Conservation (phyloP, 75 land plant genomes). For the Sequoia sempervirens region DNA sequence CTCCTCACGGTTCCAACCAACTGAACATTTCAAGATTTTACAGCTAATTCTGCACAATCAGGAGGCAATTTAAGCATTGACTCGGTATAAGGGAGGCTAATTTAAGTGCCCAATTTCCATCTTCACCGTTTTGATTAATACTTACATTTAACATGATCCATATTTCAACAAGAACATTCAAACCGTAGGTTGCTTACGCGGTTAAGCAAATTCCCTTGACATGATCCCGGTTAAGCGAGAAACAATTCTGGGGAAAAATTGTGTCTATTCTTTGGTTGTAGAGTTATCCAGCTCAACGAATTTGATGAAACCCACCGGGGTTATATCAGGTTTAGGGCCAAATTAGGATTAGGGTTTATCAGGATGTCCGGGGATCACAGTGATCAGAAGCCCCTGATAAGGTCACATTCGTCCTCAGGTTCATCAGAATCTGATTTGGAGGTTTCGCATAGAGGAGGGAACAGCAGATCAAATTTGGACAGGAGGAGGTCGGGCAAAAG, state of each 20-base stretch:
- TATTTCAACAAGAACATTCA: background rate
- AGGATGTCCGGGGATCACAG: slow-evolving; percentile 10
- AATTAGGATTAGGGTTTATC: background rate
- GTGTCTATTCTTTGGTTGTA: background rate
- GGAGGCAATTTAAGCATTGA: too few relatives aligned
- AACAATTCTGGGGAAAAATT: background rate
- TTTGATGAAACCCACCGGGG: background rate
- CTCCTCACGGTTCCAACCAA: background rate
- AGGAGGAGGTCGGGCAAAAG: background rate
- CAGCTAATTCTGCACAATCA: background rate
- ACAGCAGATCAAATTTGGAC: background rate
- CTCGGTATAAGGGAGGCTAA: background rate
- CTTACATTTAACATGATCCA: background rate
- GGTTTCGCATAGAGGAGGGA: background rate
- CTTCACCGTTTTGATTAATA: background rate
- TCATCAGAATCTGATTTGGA: slow-evolving; percentile 10
- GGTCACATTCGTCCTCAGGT: slow-evolving; percentile 1
- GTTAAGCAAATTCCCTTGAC: background rate
- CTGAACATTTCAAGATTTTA: background rate
- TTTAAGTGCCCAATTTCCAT: background rate
- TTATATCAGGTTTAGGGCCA: background rate
- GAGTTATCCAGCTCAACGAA: background rate
- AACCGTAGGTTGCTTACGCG: background rate
- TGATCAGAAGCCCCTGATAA: background rate
- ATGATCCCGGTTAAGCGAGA: background rate